phyloP scores from a whole-genome alignment of 2,329 filamentous ascomycete species.

The Neospermospora avenae region DNA sequence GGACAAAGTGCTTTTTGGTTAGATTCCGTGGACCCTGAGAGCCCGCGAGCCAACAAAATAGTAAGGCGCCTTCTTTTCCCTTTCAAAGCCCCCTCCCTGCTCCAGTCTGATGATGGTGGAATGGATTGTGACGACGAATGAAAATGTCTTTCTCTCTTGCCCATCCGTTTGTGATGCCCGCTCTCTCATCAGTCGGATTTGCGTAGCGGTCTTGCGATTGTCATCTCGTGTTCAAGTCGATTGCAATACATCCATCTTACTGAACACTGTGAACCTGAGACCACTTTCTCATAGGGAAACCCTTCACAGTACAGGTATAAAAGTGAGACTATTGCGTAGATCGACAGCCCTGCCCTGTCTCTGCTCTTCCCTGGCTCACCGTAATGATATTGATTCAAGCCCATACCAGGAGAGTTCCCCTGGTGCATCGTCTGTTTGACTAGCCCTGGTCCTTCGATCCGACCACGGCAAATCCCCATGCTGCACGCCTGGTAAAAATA shows the following conservation, averaged over 20 bases:
- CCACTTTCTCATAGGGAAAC: too few species aligned
- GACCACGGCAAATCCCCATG: too few species aligned
- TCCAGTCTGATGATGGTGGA: neutral
- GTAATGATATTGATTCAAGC: too few species aligned
- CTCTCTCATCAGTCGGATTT: neutral
- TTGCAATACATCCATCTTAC: neutral
- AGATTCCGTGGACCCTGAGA: neutral
- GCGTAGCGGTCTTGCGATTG: neutral
- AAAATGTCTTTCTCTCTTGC: constrained; percentile 9
- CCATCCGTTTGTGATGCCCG: constrained; percentile 6
- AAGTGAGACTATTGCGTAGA: constrained; percentile 17
- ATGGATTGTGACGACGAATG: neutral
- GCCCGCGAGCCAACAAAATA: neutral
- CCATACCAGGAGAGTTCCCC: neutral
- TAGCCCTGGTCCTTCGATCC: constrained; percentile 23
- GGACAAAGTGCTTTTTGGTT: neutral
- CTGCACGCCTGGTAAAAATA: constrained; percentile 16
- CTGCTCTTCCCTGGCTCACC: constrained; percentile 4
- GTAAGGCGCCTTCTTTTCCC: neutral
- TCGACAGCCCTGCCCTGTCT: constrained; percentile 25
- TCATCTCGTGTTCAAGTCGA: neutral
- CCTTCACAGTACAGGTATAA: constrained; percentile 11
- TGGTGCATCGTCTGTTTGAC: constrained; percentile 19
- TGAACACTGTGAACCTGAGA: too few species aligned
- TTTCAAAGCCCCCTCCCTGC: neutral